phyloP scores from a whole-genome alignment of 1,284 basidiomycete genomes.

The Naganishia albida region DNA sequence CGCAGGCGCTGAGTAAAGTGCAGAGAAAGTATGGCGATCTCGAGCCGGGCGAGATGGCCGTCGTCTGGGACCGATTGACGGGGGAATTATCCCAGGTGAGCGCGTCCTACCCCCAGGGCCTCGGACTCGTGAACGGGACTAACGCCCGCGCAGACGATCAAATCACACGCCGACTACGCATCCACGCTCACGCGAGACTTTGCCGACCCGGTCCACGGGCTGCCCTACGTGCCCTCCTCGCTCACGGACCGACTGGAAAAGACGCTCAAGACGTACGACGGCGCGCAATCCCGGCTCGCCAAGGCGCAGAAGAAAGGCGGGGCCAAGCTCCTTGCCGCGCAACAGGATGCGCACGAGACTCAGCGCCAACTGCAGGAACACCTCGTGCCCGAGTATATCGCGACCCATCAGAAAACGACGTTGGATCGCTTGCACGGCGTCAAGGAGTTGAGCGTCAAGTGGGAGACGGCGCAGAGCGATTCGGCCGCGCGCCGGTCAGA shows the following conservation, averaged over 20 bases:
- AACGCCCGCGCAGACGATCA: slow-evolving; percentile 7
- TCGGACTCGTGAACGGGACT: background rate
- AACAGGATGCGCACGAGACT: slow-evolving; percentile 46
- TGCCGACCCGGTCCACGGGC: slow-evolving; percentile 5
- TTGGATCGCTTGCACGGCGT: slow-evolving; percentile 46
- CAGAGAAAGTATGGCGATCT: slow-evolving; percentile 45
- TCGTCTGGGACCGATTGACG: slow-evolving; percentile 47
- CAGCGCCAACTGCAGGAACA: slow-evolving; percentile 41
- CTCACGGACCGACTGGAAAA: slow-evolving; percentile 15
- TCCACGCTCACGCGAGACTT: slow-evolving; percentile 8
- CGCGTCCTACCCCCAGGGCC: background rate
- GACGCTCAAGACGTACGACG: slow-evolving; percentile 19
- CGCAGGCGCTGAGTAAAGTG: slow-evolving; percentile 57
- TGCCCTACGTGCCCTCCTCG: slow-evolving; percentile 10
- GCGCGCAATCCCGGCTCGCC: slow-evolving; percentile 42
- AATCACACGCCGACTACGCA: slow-evolving; percentile 22
- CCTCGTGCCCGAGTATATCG: slow-evolving; percentile 48
- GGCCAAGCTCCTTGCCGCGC: slow-evolving; percentile 42
- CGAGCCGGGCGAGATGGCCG: slow-evolving; percentile 46
- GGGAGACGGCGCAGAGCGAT: slow-evolving; percentile 51
- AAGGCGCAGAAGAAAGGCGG: slow-evolving; percentile 49
- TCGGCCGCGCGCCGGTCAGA: slow-evolving; percentile 47
- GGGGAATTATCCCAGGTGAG: slow-evolving; percentile 51
- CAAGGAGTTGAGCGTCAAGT: slow-evolving; percentile 53
- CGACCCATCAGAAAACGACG: slow-evolving; percentile 50